Evolutionary conservation across 169 alveolate species (phyloP), one percentile per base, ranked within the genome.

Genomic region (Plasmodium gonderi): DNA sequence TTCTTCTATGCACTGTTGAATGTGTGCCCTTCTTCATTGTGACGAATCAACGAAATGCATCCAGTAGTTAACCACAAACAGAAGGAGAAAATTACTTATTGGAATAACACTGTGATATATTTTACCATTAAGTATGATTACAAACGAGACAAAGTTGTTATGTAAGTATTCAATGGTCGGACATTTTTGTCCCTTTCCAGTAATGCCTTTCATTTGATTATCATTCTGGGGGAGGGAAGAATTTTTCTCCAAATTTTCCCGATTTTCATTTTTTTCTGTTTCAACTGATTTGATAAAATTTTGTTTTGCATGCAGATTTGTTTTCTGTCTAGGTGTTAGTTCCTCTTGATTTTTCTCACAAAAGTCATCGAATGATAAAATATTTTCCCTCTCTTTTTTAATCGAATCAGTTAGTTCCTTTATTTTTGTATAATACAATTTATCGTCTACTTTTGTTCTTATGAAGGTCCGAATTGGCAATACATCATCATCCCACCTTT

Each of bases 101-200:
- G 92, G 92, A 51, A 76, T 44, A 51, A 85, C 92, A 33, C 92
- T 85, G 38, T 85, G 83, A 40, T 74, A 85, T 85, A 85, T 85
- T 85, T 75, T 85, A 9, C 78, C 92, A 29, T 85, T 54, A 42
- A 85, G 17, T 8, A 77, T 36, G 23, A 85, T 36, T 12, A 85
- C 92, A 85, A 85, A 85, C 14, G 92, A 85, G n/a, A 85, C 77
- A 44, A 85, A 85, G 64, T 44, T 85, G 12, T 60, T 85, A n/a
- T 23, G 85, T 45, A 77, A 40, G 29, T 42, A 76, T 4, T 51
- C 67, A 9, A 65, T 6, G 72, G 67, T 31, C 29, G 23, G 12
- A 38, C 17, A 7, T 4, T 23, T 23, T 49, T n/a, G n/a, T 44
- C 36, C 45, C 51, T 7, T 45, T 82, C 54, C 54, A 12, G 38